A percentile compares a stretch with the other conserved stretches of the same genome.
Conservation (phyloP, 2,329 filamentous ascomycete genomes). For the Cryphonectria japonica region DNA sequence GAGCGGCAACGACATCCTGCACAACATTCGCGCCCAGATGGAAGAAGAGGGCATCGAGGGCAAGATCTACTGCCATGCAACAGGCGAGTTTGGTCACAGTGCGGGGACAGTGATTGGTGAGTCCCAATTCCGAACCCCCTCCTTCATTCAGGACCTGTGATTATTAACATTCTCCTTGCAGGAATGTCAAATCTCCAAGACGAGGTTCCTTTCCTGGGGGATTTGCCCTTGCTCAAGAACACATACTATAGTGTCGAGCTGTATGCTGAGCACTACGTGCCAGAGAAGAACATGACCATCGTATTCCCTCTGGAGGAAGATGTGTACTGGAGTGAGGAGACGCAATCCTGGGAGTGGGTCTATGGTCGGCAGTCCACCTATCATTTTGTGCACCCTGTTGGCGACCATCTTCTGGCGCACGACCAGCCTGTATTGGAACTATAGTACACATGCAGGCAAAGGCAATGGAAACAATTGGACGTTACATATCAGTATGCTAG, state of each 20-base stretch:
- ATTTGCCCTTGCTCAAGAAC: slow-evolving; percentile 48
- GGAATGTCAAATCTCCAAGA: slow-evolving; percentile 56
- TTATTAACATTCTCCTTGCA: slow-evolving; percentile 29
- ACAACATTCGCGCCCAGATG: slow-evolving; percentile 45
- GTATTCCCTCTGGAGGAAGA: slow-evolving; percentile 55
- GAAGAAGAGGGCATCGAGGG: slow-evolving; percentile 47
- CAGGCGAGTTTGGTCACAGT: slow-evolving; percentile 56
- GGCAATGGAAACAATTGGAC: no score
- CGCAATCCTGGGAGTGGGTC: slow-evolving; percentile 51
- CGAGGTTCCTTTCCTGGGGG: slow-evolving; percentile 50
- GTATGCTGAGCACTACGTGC: slow-evolving; percentile 51
- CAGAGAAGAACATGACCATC: slow-evolving; percentile 48
- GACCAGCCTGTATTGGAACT: slow-evolving; percentile 11
- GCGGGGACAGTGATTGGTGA: slow-evolving; percentile 52
- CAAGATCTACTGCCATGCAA: slow-evolving; percentile 53
- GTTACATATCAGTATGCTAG: no score
- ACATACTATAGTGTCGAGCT: slow-evolving; percentile 57
- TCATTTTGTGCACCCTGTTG: slow-evolving; percentile 39
- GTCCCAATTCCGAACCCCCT: slow-evolving; percentile 22
- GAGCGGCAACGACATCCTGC: slow-evolving; percentile 51
- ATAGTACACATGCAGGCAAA: not conserved
- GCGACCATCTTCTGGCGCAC: not conserved
- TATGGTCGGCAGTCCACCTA: slow-evolving; percentile 52
- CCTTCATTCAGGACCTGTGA: not conserved
- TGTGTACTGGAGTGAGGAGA: slow-evolving; percentile 49